phyloP scores from a whole-genome alignment of 2,329 filamentous ascomycete genomes.

The Cladorrhinum sp. region DNA sequence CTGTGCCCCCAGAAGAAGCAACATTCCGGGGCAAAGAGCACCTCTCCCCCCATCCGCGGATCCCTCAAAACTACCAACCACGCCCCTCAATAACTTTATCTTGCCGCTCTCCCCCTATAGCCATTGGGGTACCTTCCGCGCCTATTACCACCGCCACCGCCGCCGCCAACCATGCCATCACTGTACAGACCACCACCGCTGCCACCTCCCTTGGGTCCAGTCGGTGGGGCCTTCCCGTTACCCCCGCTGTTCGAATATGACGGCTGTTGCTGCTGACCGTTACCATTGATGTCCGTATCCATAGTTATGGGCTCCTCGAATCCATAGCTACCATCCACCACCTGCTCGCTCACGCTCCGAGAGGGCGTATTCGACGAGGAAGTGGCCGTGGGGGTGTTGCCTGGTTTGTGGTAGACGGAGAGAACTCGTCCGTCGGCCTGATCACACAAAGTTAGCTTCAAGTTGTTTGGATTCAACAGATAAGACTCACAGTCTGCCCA shows the following conservation, averaged over 20 bases:
- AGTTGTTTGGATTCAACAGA: no score
- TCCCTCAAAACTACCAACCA: no score
- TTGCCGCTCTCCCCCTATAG: neutral
- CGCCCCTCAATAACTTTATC: no score
- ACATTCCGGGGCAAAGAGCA: no score
- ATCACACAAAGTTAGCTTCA: no score
- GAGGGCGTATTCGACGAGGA: slow-evolving; percentile 33
- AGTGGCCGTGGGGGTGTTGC: slow-evolving; percentile 36
- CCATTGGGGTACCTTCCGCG: neutral
- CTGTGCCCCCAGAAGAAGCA: no score
- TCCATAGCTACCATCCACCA: slow-evolving; percentile 54
- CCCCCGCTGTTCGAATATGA: neutral
- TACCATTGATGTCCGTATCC: slow-evolving; percentile 26
- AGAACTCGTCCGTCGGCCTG: slow-evolving; percentile 71
- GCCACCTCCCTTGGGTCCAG: neutral
- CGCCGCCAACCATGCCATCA: slow-evolving; percentile 35
- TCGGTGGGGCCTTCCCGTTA: slow-evolving; percentile 2
- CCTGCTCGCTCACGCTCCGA: slow-evolving; percentile 36
- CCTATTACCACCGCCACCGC: neutral
- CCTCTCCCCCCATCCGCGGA: no score
- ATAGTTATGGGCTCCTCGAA: slow-evolving; percentile 50
- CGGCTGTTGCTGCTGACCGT: slow-evolving; percentile 15
- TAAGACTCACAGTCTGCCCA: slow-evolving; percentile 64
- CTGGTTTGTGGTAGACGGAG: slow-evolving; percentile 67
- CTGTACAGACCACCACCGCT: slow-evolving; percentile 47